Conservation (phyloP, 1,284 basidiomycete genomes). For the Ceratobasidium sp. region DNA sequence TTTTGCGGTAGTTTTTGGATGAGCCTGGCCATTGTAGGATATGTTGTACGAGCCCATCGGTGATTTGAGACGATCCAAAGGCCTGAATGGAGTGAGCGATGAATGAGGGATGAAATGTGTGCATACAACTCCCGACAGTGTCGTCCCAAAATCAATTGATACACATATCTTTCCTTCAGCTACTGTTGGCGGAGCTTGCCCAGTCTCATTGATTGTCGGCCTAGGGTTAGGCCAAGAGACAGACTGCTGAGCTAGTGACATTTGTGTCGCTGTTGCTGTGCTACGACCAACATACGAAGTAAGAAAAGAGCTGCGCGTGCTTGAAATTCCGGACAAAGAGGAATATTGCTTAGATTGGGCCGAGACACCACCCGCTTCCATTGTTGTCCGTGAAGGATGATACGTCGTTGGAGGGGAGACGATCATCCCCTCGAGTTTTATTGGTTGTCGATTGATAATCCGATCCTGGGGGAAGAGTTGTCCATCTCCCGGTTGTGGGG, state of each 20-base stretch:
- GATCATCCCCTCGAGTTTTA: background rate
- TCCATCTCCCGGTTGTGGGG: too few species aligned
- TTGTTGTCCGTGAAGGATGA: background rate
- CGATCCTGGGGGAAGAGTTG: background rate
- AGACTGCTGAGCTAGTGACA: background rate
- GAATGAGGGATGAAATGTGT: background rate
- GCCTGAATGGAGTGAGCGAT: constrained; percentile 49
- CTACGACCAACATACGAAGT: background rate
- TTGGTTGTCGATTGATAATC: constrained; percentile 7
- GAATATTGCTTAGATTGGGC: constrained; percentile 7
- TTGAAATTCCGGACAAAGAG: background rate
- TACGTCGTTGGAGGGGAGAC: background rate
- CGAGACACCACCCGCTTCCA: background rate
- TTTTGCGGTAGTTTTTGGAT: constrained; percentile 78
- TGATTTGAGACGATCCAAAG: constrained; percentile 80
- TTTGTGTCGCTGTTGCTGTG: background rate
- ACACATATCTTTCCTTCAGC: constrained; percentile 62
- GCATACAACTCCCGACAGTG: constrained; percentile 79
- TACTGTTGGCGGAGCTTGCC: background rate
- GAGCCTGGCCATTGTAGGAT: constrained; percentile 80
- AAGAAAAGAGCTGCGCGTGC: background rate
- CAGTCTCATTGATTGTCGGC: background rate
- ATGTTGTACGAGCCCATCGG: constrained; percentile 73
- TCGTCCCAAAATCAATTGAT: constrained; percentile 84
- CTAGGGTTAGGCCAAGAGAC: background rate